Conservation (phyloP, 176 grass and related monocot species). For the Oryza australiensis region DNA sequence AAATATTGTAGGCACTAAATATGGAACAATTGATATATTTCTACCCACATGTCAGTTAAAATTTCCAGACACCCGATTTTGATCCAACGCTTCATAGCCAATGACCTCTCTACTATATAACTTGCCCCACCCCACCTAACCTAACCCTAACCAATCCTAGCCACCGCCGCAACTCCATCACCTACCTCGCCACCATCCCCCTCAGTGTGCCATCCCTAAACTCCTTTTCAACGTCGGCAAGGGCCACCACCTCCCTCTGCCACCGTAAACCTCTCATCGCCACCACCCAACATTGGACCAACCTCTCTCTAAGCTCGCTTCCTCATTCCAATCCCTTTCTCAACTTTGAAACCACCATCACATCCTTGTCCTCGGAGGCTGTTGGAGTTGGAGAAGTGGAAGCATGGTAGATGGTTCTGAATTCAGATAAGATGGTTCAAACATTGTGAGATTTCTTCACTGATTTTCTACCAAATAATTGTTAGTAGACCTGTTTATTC, state of each 20-base stretch:
- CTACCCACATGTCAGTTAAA: background rate
- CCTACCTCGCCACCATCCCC: background rate
- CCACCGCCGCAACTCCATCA: too few species aligned
- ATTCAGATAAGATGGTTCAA: background rate
- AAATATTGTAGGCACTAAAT: background rate
- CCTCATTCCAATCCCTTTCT: background rate
- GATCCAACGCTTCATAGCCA: background rate
- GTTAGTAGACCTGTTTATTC: background rate
- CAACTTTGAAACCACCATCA: background rate
- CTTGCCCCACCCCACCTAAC: background rate
- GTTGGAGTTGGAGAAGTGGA: background rate
- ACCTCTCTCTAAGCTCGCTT: too few species aligned
- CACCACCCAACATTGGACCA: too few species aligned
- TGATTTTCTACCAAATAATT: background rate
- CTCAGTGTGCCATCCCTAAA: background rate
- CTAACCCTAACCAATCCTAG: background rate
- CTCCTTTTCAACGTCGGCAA: background rate
- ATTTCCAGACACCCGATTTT: background rate
- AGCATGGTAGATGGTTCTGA: background rate
- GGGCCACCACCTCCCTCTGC: background rate
- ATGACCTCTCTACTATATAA: background rate
- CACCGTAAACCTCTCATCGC: too few species aligned
- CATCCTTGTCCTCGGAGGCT: background rate
- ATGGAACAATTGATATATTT: background rate
- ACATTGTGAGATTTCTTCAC: background rate